Base-by-base conservation (phyloP, 75 land plant species). In the Isoetes taiwanensis region DNA sequence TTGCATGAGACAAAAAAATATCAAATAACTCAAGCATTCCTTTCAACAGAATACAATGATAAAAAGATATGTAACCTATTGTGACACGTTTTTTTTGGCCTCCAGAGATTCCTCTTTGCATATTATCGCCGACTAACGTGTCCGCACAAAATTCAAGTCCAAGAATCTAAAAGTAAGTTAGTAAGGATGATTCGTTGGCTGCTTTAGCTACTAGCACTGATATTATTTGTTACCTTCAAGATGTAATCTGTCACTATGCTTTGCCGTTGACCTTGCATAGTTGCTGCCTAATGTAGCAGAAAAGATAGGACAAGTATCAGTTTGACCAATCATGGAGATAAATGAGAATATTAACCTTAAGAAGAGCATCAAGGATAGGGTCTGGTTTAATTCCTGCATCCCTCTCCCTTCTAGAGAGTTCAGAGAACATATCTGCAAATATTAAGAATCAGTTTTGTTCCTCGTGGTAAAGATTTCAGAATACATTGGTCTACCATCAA, bases 211-310 rank as follows among this genome's bases (percentile, higher is more conserved):
- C 12, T 37, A 9, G 14, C 9, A 37, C 39, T 9, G 14, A 37
- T 14, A 37, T 14, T 9, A 9, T 9, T 14, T 19, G 16, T 16
- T 48, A 81, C 85, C 82, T 75, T 78, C 55, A 81, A 56, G 17
- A 76, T 57, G 38, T 78, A 81, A 32, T 81, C 85, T 2, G 73
- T 69, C 21, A 75, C 65, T 20, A 78, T 52, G 46, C 73, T 80
- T 30, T 54, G 57, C 32, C 73, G 69, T 42, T 74, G 75, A 0
- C 81, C 84, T 62, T 72, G 62, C 35, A 75, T 34, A 8, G 77
- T 64, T 41, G 75, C 42, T 35, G 77, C 77, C 77, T 75, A 19
- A 46, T 16, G 50, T 46, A 5, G 38, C 14, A 8, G 25, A 46
- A 46, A 46, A n/a, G n/a, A n/a, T n/a, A n/a, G n/a, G n/a, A n/a